A percentile compares a stretch with the other conserved stretches of the same genome.
These are phyloP conservation scores for Boletus rex-veris DNA, from an alignment of 768 basidiomycete genomes.

Conservation along the genomic window DNA sequence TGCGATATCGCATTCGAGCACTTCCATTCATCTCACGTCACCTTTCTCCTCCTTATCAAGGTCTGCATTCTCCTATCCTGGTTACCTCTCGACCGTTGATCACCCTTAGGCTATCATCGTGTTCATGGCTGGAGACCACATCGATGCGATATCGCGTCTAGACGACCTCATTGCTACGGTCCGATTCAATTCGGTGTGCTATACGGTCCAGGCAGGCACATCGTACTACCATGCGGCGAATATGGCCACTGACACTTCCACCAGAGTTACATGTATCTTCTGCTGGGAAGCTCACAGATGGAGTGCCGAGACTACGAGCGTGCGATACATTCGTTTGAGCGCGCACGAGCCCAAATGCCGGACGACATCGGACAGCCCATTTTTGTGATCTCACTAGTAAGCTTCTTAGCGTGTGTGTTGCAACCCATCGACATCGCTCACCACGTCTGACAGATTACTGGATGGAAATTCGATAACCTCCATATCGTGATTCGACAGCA, in stretches of 20 bases:
- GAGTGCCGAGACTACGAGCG: not conserved
- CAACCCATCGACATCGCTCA: too few relatives aligned
- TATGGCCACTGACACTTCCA: not conserved
- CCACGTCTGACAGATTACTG: too few relatives aligned
- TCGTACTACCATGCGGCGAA: not conserved
- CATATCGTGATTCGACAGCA: too few relatives aligned
- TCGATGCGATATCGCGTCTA: not conserved
- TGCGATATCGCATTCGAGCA: not conserved
- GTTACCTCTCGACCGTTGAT: not conserved
- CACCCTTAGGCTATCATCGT: not conserved
- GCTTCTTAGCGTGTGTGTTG: too few relatives aligned
- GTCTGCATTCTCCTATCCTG: not conserved
- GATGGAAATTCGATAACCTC: too few relatives aligned
- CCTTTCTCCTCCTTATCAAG: not conserved
- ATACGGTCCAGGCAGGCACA: too few relatives aligned
- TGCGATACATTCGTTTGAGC: not conserved
- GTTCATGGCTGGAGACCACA: not conserved
- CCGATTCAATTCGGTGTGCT: not conserved
- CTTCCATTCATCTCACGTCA: not conserved
- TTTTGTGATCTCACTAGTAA: too few relatives aligned
- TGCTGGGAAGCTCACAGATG: not conserved
- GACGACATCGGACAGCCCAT: too few relatives aligned
- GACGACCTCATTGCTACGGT: not conserved
- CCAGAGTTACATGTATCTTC: too few relatives aligned
- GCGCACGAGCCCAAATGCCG: not conserved